Base-by-base conservation (phyloP, 1,284 basidiomycete genomes). In the Spongiforma sp. region DNA sequence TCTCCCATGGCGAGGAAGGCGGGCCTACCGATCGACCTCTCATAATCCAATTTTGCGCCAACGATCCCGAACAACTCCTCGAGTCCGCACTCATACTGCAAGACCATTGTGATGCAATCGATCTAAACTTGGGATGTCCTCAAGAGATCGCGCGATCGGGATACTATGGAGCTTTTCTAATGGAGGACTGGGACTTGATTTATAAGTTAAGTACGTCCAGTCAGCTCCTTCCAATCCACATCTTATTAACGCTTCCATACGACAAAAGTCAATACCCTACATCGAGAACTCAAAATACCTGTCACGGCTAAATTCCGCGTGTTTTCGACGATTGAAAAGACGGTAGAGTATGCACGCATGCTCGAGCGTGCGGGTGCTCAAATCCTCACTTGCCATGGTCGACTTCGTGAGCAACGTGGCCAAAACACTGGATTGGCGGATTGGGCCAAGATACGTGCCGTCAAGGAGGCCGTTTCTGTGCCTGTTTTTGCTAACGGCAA, bases 401-500 rank as follows among this genome's bases (percentile, higher is more conserved):
- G 98, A 4, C 88, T 91, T 46, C 85, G 96, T 36, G 95, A 98
- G 68, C 95, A 98, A 80, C 91, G 97, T 60, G 98, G 96, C 0
- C 93, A 95, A 62, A 85, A 86, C 50, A 79, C 85, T 0, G 91
- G 95, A 8, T 77, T 96, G 2, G 95, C 95, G 2, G 93, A 95
- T 69, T 98, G 91, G 90, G 79, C 79, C 39, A 90, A 95, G 78
- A 96, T 98, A 72, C 83, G 84, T 21, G 91, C 93, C 0, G 94
- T 98, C 67, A 96, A 95, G 77, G 77, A 92, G 70, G 93, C 94
- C 0, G 94, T 98, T 34, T 89, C 87, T 3, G 88, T 99, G 0
- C 97, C 97, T 0, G 96, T 99, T 3, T 94, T 99, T 74, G 96
- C 97, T 0, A 99, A 99, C 76, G 97, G 97, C n/a, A 99, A 99